Base-by-base conservation (phyloP, 73 alveolate species). In the Paramecium tetraurelia region DNA sequence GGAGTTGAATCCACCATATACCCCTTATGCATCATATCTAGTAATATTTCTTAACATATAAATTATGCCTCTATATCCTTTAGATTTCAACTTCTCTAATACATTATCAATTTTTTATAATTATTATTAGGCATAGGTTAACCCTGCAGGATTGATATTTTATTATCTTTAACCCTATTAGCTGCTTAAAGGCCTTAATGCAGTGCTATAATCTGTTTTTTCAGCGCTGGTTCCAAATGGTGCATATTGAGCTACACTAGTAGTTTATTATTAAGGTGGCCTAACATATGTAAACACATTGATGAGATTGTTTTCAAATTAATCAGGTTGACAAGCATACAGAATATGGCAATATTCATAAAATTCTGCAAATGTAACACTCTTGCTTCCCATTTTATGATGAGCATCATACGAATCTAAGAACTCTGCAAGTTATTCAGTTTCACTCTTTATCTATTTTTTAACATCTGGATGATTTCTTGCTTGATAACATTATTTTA, bases 391-490 rank as follows among this genome's bases (percentile, higher is more conserved):
- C 71, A 84, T 88, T 20, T 85, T 77, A 44, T 92, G 96, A 83
- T 92, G 94, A 20, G 85, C 92, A 80, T 93, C 95, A 92, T 92
- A 94, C 4, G 97, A 85, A 53, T 94, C 97, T 14, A 86, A 75
- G 83, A 94, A 94, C 33, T 94, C 97, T 38, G 85, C 93, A 20
- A 93, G 84, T 12, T 92, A 77, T 57, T 95, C 97, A 88, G 93
- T 95, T 68, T 95, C 97, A 68, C 95, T 94, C 92, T 86, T 92
- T 48, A 84, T 72, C 53, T 95, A 93, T 21, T 87, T 76, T 94
- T 72, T 92, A 10, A 94, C 97, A 70, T 94, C 97, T 44, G 80
- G 89, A 87, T 94, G 92, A 86, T 94, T 92, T 83, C 93, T 94
- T 24, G 94, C 97, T 71, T 87, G 76, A 92, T 92, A 94, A 38